Evolutionary conservation across 768 basidiomycete species (phyloP).

Genomic region (Hemileccinum impolitum): DNA sequence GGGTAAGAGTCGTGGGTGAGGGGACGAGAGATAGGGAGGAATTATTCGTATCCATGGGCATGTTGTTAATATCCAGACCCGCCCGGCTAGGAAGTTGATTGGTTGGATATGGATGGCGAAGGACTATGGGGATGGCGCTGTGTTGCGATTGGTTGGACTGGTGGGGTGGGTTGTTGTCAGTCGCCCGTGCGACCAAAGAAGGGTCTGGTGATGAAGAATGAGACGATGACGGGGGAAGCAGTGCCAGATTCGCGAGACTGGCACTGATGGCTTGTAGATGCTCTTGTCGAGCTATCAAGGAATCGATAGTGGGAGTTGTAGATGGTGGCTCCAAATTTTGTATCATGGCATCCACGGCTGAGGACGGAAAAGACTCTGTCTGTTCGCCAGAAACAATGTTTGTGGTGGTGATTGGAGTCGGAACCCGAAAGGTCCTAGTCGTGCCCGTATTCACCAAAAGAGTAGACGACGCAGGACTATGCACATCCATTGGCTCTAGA

Average conservation of each 20-base stretch:
- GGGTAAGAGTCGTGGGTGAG: slow-evolving; percentile 1
- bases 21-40: background rate
- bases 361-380: background rate
- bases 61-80: background rate
- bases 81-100: background rate
- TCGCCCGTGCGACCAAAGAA: background rate
- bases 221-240: background rate
- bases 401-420: background rate
- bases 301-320: background rate
- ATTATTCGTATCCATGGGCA: background rate
- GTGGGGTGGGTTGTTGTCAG: background rate
- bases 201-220: slow-evolving; percentile 10
- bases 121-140: background rate
- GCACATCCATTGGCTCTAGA: background rate
- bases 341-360: background rate
- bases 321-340: slow-evolving; percentile 3
- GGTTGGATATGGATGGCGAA: slow-evolving; percentile 10
- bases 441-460: background rate
- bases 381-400: background rate
- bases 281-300: slow-evolving; percentile 8
- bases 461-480: background rate
- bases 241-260: slow-evolving; percentile 10
- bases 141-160: slow-evolving; percentile 1
- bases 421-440: background rate
- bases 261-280: slow-evolving; percentile 15